Base-by-base conservation (phyloP, 257 asterid species). In the Solanum verrucosum region DNA sequence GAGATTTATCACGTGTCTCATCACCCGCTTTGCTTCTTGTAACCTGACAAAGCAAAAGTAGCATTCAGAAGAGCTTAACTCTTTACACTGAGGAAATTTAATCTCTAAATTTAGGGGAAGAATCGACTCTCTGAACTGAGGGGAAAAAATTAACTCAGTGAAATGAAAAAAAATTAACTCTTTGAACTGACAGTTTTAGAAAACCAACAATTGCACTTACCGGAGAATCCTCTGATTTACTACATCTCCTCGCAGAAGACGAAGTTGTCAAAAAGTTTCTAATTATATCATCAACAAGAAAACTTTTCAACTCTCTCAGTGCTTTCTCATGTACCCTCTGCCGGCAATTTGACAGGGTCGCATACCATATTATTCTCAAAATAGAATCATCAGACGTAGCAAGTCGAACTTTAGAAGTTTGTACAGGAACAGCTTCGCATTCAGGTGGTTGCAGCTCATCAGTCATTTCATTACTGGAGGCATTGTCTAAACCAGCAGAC, bases 391-490 rank as follows among this genome's bases (percentile, higher is more conserved):
- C 93, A 87, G 89, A 74, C 84, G 90, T 93, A 78, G 89, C 90
- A 46, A 91, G 87, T 34, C 79, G 87, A 71, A 89, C 87, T 79
- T 85, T 88, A 85, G 72, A 72, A 79, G 73, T 89, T 78, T 89
- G 93, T 49, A 93, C 93, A 67, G 92, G 89, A 89, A 91, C 88
- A 84, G 52, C 87, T 89, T 90, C 93, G 71, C 89, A 90, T 87
- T 90, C 89, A 88, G 91, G 87, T 52, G 98, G 99, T 84, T 91
- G 92, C 91, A 96, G 85, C 90, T 92, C 98, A 91, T 93, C 91
- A 86, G 78, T 77, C 90, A 89, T 91, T 73, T 90, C 90, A 90
- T 60, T 68, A 78, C 70, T 67, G 79, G 88, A 44, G 86, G 84
- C 86, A 89, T 92, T 92, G 85, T 89, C 89, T 72, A 88, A 89